These are phyloP conservation scores for Hsuehochloa calcarea DNA, from an alignment of 176 grass and related monocot genomes.

Conservation along the genomic window DNA sequence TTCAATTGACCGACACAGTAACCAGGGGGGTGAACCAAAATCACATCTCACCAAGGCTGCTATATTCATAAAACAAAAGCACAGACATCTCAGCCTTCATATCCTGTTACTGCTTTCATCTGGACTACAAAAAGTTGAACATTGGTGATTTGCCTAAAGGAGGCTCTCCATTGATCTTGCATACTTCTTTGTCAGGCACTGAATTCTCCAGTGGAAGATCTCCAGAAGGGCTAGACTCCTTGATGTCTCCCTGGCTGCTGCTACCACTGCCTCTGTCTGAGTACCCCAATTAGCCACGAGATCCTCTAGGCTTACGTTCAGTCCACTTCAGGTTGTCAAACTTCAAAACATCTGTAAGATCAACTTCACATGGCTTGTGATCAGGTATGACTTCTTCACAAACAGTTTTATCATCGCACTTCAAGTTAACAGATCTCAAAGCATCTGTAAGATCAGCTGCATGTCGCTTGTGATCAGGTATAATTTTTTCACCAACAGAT, in stretches of 20 bases:
- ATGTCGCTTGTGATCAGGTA: background rate
- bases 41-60: constrained; percentile 28
- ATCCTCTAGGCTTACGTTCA: constrained; percentile 42
- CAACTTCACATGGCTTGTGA: background rate
- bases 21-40: constrained; percentile 39
- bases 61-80: background rate
- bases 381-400: background rate
- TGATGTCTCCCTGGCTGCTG: constrained; percentile 23
- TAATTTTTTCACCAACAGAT: background rate
- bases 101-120: constrained; percentile 21
- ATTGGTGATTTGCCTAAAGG: constrained; percentile 11
- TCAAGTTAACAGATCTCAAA: background rate
- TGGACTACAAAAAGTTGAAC: constrained; percentile 40
- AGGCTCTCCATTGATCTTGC: constrained; percentile 31
- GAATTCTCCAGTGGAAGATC: constrained; percentile 33
- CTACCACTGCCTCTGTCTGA: constrained; percentile 29
- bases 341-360: constrained; percentile 33
- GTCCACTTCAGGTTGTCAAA: constrained; percentile 43
- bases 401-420: background rate
- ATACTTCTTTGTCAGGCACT: constrained; percentile 32
- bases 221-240: background rate
- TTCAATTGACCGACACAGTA: background rate
- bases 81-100: background rate
- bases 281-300: constrained; percentile 18
- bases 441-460: background rate